Evolutionary conservation across 2,329 filamentous ascomycete species (phyloP).

Genomic region (Aspergillus clavatus): DNA sequence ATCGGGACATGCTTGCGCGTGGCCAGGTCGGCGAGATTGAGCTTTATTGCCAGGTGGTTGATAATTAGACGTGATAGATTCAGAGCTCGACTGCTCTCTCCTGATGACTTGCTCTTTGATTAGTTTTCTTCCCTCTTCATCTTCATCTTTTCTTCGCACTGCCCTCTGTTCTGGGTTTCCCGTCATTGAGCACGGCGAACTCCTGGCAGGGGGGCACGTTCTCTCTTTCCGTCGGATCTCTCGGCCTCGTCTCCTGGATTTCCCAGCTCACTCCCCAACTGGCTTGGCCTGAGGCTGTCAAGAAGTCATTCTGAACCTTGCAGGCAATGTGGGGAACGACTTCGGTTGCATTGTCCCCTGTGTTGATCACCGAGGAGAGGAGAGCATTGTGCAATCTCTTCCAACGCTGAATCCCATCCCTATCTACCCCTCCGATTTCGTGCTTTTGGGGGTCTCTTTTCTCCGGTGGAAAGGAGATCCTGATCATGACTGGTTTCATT

Average conservation of each 20-base stretch:
- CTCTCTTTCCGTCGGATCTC: constrained; percentile 10
- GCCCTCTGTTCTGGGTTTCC: too few relatives aligned
- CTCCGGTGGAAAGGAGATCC: constrained; percentile 8
- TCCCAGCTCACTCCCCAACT: constrained; percentile 22
- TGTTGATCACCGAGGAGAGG: not conserved
- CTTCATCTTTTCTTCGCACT: too few relatives aligned
- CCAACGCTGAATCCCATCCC: constrained; percentile 5
- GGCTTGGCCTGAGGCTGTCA: constrained; percentile 29
- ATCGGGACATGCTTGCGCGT: constrained; percentile 54
- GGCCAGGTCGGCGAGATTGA: constrained; percentile 85
- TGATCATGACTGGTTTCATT: constrained; percentile 15
- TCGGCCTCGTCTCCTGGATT: constrained; percentile 24
- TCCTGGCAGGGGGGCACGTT: too few relatives aligned
- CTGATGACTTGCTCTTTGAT: constrained; percentile 5
- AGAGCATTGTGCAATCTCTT: not conserved
- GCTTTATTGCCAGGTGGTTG: constrained; percentile 66
- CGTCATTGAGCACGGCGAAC: too few relatives aligned
- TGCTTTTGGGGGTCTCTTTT: constrained; percentile 1
- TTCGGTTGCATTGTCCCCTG: not conserved
- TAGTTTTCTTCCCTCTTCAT: constrained; percentile 7
- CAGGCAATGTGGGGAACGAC: not conserved
- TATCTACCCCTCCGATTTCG: constrained; percentile 2
- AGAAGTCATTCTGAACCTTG: constrained; percentile 13
- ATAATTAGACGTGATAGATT: constrained; percentile 22
- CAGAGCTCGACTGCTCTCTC: not conserved